Conservation (phyloP, 2,329 filamentous ascomycete species). For the Colletotrichum sp. region DNA sequence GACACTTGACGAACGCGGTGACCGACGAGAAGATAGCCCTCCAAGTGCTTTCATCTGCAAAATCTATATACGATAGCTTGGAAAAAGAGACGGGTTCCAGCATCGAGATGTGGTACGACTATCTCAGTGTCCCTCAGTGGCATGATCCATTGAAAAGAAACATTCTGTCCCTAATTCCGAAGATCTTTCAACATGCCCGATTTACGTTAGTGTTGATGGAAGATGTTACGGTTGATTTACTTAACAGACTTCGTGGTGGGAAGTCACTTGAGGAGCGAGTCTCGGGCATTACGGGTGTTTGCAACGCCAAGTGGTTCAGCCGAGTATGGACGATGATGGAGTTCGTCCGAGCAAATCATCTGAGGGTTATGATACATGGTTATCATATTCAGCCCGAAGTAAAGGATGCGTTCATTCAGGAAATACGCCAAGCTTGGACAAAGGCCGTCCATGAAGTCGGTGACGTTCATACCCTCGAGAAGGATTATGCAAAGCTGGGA, state of each 20-base stretch:
- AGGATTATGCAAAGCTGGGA: neutral
- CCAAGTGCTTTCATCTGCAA: neutral
- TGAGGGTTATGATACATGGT: neutral
- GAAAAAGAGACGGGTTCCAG: neutral
- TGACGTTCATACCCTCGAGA: fast-evolving
- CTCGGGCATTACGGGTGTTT: neutral
- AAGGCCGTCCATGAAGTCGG: neutral
- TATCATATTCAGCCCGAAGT: fast-evolving
- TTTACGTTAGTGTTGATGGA: neutral
- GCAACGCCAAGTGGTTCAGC: neutral
- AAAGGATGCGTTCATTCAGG: fast-evolving
- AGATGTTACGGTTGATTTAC: neutral
- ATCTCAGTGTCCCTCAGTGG: neutral
- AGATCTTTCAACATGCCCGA: fast-evolving
- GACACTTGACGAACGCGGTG: neutral
- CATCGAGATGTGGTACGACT: neutral
- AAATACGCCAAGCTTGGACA: neutral
- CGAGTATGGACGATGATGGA: neutral
- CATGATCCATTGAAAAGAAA: neutral
- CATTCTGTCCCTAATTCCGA: neutral
- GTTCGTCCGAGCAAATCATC: neutral
- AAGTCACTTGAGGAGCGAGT: neutral
- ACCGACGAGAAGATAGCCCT: neutral
- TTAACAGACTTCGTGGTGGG: neutral
- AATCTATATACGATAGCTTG: neutral